phyloP scores from a whole-genome alignment of 805 yeast species.

The Novakomyces olei region DNA sequence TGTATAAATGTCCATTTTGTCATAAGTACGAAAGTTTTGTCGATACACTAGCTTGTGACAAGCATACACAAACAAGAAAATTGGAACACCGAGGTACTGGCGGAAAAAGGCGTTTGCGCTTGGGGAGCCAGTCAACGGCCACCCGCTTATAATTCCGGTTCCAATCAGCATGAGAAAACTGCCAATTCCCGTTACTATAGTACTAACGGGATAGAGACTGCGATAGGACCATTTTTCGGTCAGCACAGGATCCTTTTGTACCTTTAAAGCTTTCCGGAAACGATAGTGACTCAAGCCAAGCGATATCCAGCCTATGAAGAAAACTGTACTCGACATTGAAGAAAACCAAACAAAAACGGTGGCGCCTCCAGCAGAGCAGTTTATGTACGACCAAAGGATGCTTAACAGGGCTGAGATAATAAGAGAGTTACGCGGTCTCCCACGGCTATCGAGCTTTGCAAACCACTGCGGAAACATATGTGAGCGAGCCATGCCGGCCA shows the following conservation, averaged over 20 bases:
- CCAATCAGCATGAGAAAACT: conserved; percentile 42
- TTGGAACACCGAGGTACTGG: no score
- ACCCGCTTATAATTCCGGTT: conserved; percentile 65
- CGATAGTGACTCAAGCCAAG: conserved; percentile 47
- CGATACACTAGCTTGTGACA: conserved; percentile 22
- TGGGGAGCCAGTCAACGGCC: conserved; percentile 31
- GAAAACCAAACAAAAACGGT: conserved; percentile 49
- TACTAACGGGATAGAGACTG: conserved; percentile 39
- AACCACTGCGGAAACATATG: conserved; percentile 56
- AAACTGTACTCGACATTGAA: conserved; percentile 55
- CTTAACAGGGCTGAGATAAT: conserved; percentile 30
- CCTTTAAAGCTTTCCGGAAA: conserved; percentile 37
- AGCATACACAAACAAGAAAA: no score
- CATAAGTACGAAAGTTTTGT: no score
- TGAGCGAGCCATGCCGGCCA: conserved; percentile 46
- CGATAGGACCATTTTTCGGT: conserved; percentile 46
- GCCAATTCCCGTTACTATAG: conserved; percentile 46
- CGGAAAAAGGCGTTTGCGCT: conserved; percentile 22
- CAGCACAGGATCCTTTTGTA: conserved; percentile 43
- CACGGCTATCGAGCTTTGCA: conserved; percentile 35
- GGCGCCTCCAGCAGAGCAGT: conserved; percentile 30
- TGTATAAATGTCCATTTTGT: no score
- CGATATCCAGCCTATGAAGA: conserved; percentile 60
- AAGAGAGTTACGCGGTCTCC: conserved; percentile 47
- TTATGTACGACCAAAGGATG: conserved; percentile 14